Base-by-base conservation (phyloP, 768 basidiomycete species). In the Daedalea quercina region DNA sequence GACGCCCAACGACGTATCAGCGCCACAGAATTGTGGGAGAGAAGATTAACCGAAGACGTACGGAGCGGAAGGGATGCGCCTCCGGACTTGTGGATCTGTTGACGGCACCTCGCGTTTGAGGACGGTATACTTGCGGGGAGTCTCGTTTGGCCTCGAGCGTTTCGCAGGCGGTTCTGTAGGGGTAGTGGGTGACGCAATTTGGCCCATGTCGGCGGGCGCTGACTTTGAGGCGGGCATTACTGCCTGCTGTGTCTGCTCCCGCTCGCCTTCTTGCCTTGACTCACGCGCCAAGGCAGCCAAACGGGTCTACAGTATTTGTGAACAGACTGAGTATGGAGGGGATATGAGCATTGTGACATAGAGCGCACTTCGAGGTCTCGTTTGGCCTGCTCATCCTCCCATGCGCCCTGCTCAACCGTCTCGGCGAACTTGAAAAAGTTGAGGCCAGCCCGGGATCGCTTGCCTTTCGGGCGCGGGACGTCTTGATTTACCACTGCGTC, bases 341-440 rank as follows among this genome's bases (percentile, higher is more conserved):
- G 11, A 11, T 31, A 23, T 11, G 11, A 44, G 46, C 23, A 11
- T 37, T 1, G 19, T 37, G 17, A 8, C 3, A 40, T 15, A 15
- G 37, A 19, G 37, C 71, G 48, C 45, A 87, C 89, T 74, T 88
- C 80, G 17, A 91, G 76, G 37, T 74, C 78, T 61, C 77, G 77
- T 58, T 80, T 76, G 48, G 70, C 66, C 54, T 70, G 65, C 44
- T 76, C 78, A 63, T 87, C 80, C 41, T 84, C 73, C 87, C 86
- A 90, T 26, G 73, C 79, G 31, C 74, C 76, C 24, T 76, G 70
- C 57, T 90, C 89, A 19, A 91, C 82, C 0, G 89, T 91, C 60
- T 84, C 82, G 0, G 86, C 87, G 66, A 88, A 90, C 64, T 90
- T 83, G 59, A 91, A 91, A 24, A 91, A 77, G 41, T 82, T 82